Percentiles rank a stretch among this genome's conserved stretches.
Conservation (phyloP, 768 basidiomycete genomes). For the Tricholoma flavovirens region DNA sequence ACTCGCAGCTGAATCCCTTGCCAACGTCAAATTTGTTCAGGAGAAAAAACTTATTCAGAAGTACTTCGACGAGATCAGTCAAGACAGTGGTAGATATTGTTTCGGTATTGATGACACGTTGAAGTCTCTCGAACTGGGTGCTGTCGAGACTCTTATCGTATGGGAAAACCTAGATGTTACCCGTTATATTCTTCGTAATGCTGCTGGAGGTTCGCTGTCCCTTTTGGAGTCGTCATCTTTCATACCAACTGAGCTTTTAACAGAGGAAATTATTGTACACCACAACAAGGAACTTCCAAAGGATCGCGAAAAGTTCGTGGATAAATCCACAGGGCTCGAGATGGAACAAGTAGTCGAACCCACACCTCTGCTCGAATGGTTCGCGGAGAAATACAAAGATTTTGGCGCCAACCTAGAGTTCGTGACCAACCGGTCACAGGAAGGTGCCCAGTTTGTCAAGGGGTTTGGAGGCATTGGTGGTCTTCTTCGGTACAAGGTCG, state of each 20-base stretch:
- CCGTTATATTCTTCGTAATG: conserved; percentile 85
- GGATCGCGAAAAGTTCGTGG: conserved; percentile 90
- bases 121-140: conserved; percentile 92
- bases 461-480: conserved; percentile 99
- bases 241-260: background rate
- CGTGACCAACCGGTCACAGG: conserved; percentile 93
- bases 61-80: conserved; percentile 99
- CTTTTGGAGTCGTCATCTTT: background rate
- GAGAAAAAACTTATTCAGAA: conserved; percentile 97
- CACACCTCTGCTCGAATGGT: conserved; percentile 91
- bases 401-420: conserved; percentile 96
- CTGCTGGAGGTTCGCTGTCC: conserved; percentile 66
- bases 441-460: conserved; percentile 96
- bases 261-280: conserved; percentile 83
- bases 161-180: conserved; percentile 97
- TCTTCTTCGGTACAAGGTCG: conserved; percentile 94
- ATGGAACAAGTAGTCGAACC: conserved; percentile 90
- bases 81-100: conserved; percentile 94
- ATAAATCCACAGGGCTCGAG: conserved; percentile 91
- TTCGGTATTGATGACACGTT: conserved; percentile 97
- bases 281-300: conserved; percentile 79
- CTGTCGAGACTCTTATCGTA: conserved; percentile 95
- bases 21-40: conserved; percentile 99
- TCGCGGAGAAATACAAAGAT: conserved; percentile 97
- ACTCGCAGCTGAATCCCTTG: conserved; percentile 89